These are phyloP conservation scores for Diaporthe capsici DNA, from an alignment of 2,329 filamentous ascomycete genomes.

Conservation along the genomic window DNA sequence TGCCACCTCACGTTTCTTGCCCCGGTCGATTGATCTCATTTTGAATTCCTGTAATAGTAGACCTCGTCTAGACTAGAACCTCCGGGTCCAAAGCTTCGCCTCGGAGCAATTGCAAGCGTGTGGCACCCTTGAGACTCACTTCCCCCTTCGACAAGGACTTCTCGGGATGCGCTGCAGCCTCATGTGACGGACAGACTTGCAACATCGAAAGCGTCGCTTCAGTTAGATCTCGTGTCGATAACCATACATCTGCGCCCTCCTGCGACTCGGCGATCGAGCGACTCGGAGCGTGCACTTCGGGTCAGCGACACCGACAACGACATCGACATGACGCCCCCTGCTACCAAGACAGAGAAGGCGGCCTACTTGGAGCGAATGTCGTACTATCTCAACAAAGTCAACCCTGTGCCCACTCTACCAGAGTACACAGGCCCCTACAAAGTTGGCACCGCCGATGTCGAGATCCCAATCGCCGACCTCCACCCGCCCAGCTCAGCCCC, in stretches of 20 bases:
- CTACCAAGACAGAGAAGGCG: constrained; percentile 34
- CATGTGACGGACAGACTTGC: neutral
- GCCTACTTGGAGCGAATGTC: constrained; percentile 54
- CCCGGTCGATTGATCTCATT: neutral
- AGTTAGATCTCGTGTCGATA: neutral
- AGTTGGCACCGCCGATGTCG: constrained; percentile 85
- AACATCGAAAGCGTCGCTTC: neutral
- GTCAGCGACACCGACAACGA: neutral
- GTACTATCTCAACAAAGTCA: constrained; percentile 69
- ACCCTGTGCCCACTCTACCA: constrained; percentile 80
- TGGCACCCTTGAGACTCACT: neutral
- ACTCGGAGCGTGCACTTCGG: neutral
- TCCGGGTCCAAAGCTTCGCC: neutral
- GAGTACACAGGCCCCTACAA: constrained; percentile 82
- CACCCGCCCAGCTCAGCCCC: constrained; percentile 67
- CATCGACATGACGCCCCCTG: constrained; percentile 29
- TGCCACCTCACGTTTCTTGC: no score
- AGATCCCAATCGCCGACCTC: constrained; percentile 78
- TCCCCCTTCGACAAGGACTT: neutral
- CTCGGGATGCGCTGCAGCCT: neutral
- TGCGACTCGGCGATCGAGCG: neutral
- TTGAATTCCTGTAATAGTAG: neutral
- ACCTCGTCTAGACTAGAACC: constrained; percentile 3
- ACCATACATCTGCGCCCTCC: no score
- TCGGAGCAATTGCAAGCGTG: neutral